These are phyloP conservation scores for Phytophthora ohioensis DNA, from an alignment of 352 stramenopile genomes.

Conservation along the genomic window DNA sequence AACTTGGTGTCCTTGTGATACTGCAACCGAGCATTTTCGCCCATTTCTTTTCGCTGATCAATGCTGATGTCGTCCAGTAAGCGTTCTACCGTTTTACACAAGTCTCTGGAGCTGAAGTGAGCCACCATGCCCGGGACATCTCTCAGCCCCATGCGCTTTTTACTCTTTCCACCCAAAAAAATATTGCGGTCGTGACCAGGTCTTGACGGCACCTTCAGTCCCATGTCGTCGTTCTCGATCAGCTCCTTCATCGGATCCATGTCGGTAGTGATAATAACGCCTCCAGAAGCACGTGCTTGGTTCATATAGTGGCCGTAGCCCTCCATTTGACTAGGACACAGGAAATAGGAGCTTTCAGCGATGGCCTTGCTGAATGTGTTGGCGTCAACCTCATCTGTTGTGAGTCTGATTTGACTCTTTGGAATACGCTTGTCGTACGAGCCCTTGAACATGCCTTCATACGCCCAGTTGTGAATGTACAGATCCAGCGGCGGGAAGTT, in stretches of 20 bases:
- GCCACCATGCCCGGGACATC: slow-evolving; percentile 51
- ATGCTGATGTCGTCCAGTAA: slow-evolving; percentile 43
- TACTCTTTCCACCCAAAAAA: slow-evolving; percentile 51
- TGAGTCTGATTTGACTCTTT: slow-evolving; percentile 43
- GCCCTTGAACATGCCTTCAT: slow-evolving; percentile 49
- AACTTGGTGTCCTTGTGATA: slow-evolving; percentile 71
- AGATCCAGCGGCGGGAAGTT: slow-evolving; percentile 60
- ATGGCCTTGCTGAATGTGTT: slow-evolving; percentile 50
- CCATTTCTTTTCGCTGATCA: slow-evolving; percentile 44
- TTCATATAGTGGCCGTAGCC: slow-evolving; percentile 81
- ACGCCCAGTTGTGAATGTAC: slow-evolving; percentile 54
- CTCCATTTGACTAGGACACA: slow-evolving; percentile 72
- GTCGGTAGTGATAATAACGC: slow-evolving; percentile 61
- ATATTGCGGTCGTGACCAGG: slow-evolving; percentile 42
- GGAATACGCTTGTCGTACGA: slow-evolving; percentile 42
- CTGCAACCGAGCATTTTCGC: slow-evolving; percentile 45
- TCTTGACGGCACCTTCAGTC: slow-evolving; percentile 33
- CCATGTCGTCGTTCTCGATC: slow-evolving; percentile 48
- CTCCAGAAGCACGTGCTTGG: slow-evolving; percentile 60
- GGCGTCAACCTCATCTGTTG: slow-evolving; percentile 42
- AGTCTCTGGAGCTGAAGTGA: slow-evolving; percentile 38
- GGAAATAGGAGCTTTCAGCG: slow-evolving; percentile 55
- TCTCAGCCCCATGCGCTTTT: slow-evolving; percentile 36
- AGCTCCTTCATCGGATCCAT: slow-evolving; percentile 70
- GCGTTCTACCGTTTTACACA: slow-evolving; percentile 55